phyloP scores from a whole-genome alignment of 1,284 basidiomycete species.

The Rhodotorula glutinis region DNA sequence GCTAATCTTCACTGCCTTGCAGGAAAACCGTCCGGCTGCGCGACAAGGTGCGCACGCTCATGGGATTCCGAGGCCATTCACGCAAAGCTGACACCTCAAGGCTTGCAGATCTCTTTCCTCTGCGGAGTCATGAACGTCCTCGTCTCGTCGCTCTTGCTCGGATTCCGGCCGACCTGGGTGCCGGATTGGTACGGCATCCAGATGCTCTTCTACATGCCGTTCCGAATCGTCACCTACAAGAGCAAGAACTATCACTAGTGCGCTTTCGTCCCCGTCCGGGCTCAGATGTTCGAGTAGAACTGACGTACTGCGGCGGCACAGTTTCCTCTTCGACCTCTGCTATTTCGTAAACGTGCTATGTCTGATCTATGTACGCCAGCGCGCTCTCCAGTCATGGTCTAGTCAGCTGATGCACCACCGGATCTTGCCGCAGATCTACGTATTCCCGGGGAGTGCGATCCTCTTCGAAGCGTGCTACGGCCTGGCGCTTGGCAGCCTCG shows the following conservation, averaged over 20 bases:
- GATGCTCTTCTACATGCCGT: conserved; percentile 41
- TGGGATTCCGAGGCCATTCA: too few relatives aligned
- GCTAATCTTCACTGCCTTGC: neutral
- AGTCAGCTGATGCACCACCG: neutral
- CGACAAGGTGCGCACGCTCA: conserved; percentile 32
- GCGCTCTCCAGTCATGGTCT: too few relatives aligned
- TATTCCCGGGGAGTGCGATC: conserved; percentile 40
- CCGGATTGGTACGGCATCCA: conserved; percentile 44
- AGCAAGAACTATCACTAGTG: conserved; percentile 43
- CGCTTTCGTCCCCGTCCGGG: neutral
- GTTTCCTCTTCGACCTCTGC: conserved; percentile 45
- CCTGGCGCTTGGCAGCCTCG: conserved; percentile 44
- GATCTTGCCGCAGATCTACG: conserved; percentile 37
- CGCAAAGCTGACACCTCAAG: neutral
- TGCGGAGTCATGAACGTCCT: conserved; percentile 46
- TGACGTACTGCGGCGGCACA: neutral
- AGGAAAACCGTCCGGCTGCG: conserved; percentile 40
- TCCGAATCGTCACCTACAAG: conserved; percentile 44
- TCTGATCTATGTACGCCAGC: conserved; percentile 38
- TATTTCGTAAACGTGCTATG: conserved; percentile 45
- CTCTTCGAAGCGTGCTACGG: conserved; percentile 46
- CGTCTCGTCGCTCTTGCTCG: conserved; percentile 43
- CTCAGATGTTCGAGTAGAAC: too few relatives aligned
- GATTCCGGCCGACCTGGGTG: conserved; percentile 43
- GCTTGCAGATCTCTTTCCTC: conserved; percentile 43